Conservation (phyloP, 2,329 filamentous ascomycete genomes). For the Hymenoscyphus fructigenus region DNA sequence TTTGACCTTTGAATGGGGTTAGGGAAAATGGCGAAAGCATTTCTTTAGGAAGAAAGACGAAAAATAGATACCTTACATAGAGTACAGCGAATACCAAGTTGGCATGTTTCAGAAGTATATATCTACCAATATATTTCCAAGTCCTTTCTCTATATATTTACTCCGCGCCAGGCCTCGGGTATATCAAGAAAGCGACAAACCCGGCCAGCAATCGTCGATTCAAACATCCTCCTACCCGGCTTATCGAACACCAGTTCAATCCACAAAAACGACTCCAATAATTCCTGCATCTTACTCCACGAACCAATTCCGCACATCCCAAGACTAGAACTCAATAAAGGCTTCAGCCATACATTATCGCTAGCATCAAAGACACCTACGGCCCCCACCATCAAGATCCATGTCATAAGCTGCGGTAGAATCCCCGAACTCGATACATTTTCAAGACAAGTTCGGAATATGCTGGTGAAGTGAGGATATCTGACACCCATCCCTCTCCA, state of each 20-base stretch:
- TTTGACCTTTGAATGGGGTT: constrained; percentile 59
- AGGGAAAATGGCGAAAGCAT: background rate
- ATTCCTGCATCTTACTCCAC: background rate
- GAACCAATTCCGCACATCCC: background rate
- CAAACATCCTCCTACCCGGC: background rate
- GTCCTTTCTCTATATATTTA: background rate
- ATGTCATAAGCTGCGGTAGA: background rate
- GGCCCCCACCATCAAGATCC: background rate
- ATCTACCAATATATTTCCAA: too few species aligned
- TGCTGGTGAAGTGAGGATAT: background rate
- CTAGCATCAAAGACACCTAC: background rate
- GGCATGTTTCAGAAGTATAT: too few species aligned
- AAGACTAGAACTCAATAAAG: background rate
- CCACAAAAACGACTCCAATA: background rate
- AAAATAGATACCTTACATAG: constrained; percentile 9
- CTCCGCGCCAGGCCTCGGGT: background rate
- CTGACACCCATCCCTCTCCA: background rate
- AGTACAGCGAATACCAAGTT: constrained; percentile 3
- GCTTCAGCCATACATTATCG: background rate
- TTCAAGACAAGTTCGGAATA: background rate
- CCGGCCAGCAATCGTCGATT: background rate
- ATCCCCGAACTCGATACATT: background rate
- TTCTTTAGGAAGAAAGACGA: background rate
- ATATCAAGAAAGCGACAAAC: background rate
- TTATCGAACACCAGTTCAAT: background rate